Conservation (phyloP, 2,329 filamentous ascomycete genomes). For the Colletotrichum sp. region DNA sequence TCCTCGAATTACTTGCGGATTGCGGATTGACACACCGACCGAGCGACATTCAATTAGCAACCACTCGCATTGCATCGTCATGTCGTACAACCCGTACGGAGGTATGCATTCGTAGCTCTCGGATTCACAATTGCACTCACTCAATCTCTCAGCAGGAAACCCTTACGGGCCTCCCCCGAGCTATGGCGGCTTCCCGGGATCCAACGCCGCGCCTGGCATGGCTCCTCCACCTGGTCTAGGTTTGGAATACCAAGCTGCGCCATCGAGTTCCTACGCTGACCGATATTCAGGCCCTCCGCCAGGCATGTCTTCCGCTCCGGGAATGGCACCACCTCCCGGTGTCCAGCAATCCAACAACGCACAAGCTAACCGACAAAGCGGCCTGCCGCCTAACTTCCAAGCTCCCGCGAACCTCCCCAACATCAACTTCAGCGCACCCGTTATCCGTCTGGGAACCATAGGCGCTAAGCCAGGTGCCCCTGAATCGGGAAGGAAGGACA, state of each 20-base stretch:
- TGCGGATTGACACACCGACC: neutral
- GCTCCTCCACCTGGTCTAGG: constrained; percentile 83
- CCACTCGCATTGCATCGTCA: constrained; percentile 27
- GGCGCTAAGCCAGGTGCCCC: constrained; percentile 64
- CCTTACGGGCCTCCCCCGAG: constrained; percentile 78
- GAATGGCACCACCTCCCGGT: constrained; percentile 79
- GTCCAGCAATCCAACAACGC: constrained; percentile 76
- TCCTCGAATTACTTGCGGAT: neutral
- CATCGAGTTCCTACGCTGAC: constrained; percentile 11
- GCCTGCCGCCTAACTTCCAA: constrained; percentile 84
- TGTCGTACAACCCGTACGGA: constrained; percentile 69
- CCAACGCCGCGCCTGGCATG: constrained; percentile 68
- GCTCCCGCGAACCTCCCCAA: constrained; percentile 91
- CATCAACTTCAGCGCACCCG: constrained; percentile 97
- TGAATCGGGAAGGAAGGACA: constrained; percentile 50
- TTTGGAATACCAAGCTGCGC: constrained; percentile 45
- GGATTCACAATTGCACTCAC: constrained; percentile 21
- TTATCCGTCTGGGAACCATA: constrained; percentile 89
- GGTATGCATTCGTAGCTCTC: constrained; percentile 37
- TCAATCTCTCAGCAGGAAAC: constrained; percentile 34
- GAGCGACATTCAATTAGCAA: neutral
- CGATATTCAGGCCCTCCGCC: constrained; percentile 69
- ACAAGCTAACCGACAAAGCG: constrained; percentile 80
- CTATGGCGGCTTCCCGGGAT: constrained; percentile 73
- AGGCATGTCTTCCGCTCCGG: constrained; percentile 81